Evolutionary conservation across 805 yeast species (phyloP), one percentile per base, ranked within the genome.

Genomic region (Deakozyma indianensis): DNA sequence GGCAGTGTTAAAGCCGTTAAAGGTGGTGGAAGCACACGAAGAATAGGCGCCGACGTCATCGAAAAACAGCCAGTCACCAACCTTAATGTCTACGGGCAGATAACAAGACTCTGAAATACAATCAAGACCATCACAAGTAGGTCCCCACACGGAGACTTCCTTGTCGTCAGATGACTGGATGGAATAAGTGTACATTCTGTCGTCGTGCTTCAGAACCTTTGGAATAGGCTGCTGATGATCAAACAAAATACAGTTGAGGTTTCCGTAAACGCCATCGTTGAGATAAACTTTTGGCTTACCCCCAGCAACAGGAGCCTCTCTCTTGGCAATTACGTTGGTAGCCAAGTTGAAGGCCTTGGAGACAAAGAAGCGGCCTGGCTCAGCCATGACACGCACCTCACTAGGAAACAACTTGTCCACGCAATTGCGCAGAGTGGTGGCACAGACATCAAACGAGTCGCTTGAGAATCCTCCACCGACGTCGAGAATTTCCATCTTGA

Each of bases 41-140:
- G 97, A 88, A 65, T 90, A 90, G 18, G 98, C 96, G 16, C 98
- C 98, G 47, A 83, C 62, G 53, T 78, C 70, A 25, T 79, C 70
- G 65, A 90, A 88, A 63, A 78, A 85, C 47, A 90, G 60, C 97
- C 97, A 90, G 61, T 90, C 97, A 5, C 96, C 97, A 40, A 83
- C 80, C 20, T 69, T 67, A 41, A 86, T 77, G 35, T 77, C 76
- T 45, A 73, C 69, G 18, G 78, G 69, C 56, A 90, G 68, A 28
- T 53, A 54, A 48, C 76, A 67, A 29, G 66, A 68, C 42, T 68
- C 61, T 18, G 82, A 61, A 47, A 90, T 76, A 61, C 94, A 82
- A 62, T 90, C 98, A 51, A 90, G 70, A 2, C 96, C 96, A 64
- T 90, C 98, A 66, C 98, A 90, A 18, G 97, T 90, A 41, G 97